Percentiles rank a stretch among this genome's conserved stretches.
These are phyloP conservation scores for Sarocladium brachiariae DNA, from an alignment of 2,329 filamentous ascomycete genomes.

Conservation along the genomic window DNA sequence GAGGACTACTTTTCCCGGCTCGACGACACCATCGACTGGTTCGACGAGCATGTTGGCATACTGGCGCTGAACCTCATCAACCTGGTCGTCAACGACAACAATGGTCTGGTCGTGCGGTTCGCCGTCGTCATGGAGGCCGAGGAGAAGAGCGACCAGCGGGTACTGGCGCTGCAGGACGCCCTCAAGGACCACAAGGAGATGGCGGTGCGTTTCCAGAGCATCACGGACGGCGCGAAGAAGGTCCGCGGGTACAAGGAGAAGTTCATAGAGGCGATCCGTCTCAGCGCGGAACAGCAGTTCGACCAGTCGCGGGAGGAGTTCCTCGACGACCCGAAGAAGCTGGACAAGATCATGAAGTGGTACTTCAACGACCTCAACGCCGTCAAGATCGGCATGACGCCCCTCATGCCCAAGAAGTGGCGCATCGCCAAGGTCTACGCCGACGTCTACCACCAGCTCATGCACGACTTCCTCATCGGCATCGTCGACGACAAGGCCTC, in stretches of 20 bases:
- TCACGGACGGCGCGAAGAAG: constrained; percentile 87
- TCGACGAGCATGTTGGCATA: constrained; percentile 87
- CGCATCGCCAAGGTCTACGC: constrained; percentile 87
- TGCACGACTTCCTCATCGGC: constrained; percentile 86
- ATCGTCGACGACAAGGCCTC: constrained; percentile 79
- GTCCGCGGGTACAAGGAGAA: constrained; percentile 96
- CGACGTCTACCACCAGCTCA: constrained; percentile 83
- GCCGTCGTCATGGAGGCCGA: constrained; percentile 91
- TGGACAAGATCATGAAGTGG: constrained; percentile 90
- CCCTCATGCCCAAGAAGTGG: constrained; percentile 93
- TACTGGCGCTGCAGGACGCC: constrained; percentile 85
- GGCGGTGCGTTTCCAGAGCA: constrained; percentile 86
- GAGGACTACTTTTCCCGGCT: constrained; percentile 84
- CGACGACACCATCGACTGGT: constrained; percentile 85
- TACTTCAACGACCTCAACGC: constrained; percentile 97
- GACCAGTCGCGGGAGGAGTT: constrained; percentile 67
- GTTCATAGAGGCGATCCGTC: constrained; percentile 73
- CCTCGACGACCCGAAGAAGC: constrained; percentile 69
- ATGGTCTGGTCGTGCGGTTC: constrained; percentile 81
- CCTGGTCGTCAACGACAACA: constrained; percentile 78
- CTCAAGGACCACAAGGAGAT: constrained; percentile 95
- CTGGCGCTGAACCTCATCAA: constrained; percentile 87
- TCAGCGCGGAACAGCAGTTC: constrained; percentile 68
- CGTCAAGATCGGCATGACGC: constrained; percentile 86
- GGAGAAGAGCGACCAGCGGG: constrained; percentile 91